phyloP scores from a whole-genome alignment of 129 eudicot species.

The Centella asiatica region DNA sequence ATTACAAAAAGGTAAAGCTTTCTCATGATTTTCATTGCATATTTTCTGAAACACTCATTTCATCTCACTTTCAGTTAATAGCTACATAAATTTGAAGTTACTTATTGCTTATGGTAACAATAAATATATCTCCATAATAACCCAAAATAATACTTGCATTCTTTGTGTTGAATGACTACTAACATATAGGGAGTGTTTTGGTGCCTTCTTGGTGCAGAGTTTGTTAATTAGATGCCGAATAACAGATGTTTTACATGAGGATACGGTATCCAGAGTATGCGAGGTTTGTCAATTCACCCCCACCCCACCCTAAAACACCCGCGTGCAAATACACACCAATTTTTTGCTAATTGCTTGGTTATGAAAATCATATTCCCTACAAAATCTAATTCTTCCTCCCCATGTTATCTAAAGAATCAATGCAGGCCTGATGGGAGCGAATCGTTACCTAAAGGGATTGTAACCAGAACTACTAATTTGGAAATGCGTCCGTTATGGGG shows the following conservation, averaged over 20 bases:
- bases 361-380: background rate
- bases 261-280: constrained; percentile 29
- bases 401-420: constrained; percentile 18
- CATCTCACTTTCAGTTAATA: background rate
- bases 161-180: background rate
- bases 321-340: background rate
- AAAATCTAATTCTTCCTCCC: background rate
- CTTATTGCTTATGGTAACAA: background rate
- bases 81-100: background rate
- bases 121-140: background rate
- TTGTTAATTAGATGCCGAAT: constrained; percentile 29
- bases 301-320: background rate
- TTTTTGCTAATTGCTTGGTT: background rate
- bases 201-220: constrained; percentile 35
- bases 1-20: constrained; percentile 43
- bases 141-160: background rate
- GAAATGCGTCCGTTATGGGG: constrained; percentile 85
- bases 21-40: background rate
- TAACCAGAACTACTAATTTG: constrained; percentile 55
- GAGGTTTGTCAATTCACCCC: constrained; percentile 39
- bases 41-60: background rate
- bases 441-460: constrained; percentile 67
- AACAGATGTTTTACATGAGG: constrained; percentile 15
- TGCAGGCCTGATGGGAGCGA: constrained; percentile 71
- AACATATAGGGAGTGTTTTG: background rate